Conservation (phyloP, 345 rosid species). For the Hibiscus trionum region DNA sequence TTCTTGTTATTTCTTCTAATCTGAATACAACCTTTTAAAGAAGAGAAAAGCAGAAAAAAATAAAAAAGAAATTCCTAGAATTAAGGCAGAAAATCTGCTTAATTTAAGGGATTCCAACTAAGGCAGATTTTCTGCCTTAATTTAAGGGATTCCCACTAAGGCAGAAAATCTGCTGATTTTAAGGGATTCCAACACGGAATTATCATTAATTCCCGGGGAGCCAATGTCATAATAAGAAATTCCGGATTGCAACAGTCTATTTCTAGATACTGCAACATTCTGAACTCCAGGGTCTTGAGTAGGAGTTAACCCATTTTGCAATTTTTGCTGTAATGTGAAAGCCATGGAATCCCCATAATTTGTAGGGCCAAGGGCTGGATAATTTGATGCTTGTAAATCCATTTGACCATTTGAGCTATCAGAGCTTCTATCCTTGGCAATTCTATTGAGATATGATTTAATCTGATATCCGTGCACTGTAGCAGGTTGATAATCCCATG, state of each 20-base stretch:
- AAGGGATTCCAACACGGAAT: no score
- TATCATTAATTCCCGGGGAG: conserved; percentile 40
- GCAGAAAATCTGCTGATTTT: no score
- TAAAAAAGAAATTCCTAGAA: no score
- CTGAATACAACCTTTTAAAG: no score
- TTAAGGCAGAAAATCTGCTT: no score
- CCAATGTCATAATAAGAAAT: conserved; percentile 37
- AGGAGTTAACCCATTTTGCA: conserved; percentile 53
- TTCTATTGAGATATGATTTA: conserved; percentile 42
- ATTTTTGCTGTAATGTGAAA: conserved; percentile 47
- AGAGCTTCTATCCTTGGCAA: conserved; percentile 48
- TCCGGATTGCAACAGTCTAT: conserved; percentile 43
- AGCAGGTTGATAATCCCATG: conserved; percentile 64
- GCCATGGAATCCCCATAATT: conserved; percentile 49
- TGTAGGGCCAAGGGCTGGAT: conserved; percentile 42
- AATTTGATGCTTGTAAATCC: conserved; percentile 40
- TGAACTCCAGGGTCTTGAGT: conserved; percentile 61
- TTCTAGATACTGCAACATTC: conserved; percentile 46
- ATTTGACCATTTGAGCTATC: conserved; percentile 44
- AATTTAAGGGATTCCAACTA: no score
- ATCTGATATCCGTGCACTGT: conserved; percentile 74
- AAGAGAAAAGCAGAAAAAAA: no score
- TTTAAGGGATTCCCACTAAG: no score
- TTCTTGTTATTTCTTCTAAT: no score
- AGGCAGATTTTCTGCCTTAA: no score